Base-by-base conservation (phyloP, 1,284 basidiomycete genomes). In the Pseudomicrostroma phylloplanum region DNA sequence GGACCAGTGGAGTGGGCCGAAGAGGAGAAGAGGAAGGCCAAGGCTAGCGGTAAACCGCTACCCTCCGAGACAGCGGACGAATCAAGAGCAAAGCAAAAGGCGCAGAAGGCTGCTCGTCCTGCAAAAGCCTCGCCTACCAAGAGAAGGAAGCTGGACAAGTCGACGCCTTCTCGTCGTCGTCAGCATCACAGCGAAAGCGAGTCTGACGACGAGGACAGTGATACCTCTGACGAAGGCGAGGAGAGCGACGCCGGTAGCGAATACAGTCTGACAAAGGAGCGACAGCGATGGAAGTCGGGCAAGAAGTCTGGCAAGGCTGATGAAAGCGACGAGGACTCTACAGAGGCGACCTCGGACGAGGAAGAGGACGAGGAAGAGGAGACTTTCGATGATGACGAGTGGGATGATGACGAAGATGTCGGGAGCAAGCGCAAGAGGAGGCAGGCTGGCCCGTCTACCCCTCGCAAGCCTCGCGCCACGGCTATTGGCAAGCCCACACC, bases 401-500 rank as follows among this genome's bases (percentile, higher is more conserved):
- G 17, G 55, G 26, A 23, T 17, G 60, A 61, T n/a, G n/a, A 57
- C 13, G 60, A 56, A 40, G n/a, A 17, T 6, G 25, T 36, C n/a
- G 9, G 54, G 13, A n/a, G 23, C n/a, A 19, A 36, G 39, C 25
- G 30, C 15, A 42, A 54, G 19, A 30, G 60, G 1, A 6, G 26
- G 43, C 15, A n/a, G 17, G 42, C 40, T 23, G 36, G 53, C 13
- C 51, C 62, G 11, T 48, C 51, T 19, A 48, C 26, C 25, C 46
- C 61, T 19, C 48, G 62, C 21, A 62, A 61, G 46, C 3, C 15
- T 55, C 26, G 53, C 9, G 19, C 62, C 12, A 40, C 58, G 1
- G 36, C n/a, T 13, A 26, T 40, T 25, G 49, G 30, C 49, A 58
- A 25, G n/a, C 46, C 56, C n/a, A 58, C 56, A 15, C 62, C 63